phyloP scores from a whole-genome alignment of 2,329 filamentous ascomycete species.

The Pyricularia grisea region DNA sequence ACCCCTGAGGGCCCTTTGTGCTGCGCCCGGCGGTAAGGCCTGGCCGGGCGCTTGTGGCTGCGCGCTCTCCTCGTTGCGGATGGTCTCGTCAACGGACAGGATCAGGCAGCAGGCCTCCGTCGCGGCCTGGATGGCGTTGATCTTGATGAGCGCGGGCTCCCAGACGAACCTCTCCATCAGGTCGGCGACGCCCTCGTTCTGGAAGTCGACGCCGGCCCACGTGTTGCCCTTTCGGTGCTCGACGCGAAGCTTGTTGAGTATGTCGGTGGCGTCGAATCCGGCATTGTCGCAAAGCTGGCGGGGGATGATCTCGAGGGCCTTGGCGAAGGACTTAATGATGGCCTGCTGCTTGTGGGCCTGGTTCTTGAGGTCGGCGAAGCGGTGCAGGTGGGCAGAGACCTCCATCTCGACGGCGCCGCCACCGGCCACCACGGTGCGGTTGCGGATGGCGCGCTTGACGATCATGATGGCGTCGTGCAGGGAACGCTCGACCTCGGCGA shows the following conservation, averaged over 20 bases:
- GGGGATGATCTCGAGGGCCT: slow-evolving; percentile 92
- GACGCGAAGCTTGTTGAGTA: slow-evolving; percentile 89
- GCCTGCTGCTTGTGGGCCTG: slow-evolving; percentile 92
- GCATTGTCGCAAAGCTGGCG: slow-evolving; percentile 97
- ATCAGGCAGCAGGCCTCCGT: slow-evolving; percentile 95
- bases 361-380: slow-evolving; percentile 76
- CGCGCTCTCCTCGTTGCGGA: slow-evolving; percentile 92
- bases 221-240: slow-evolving; percentile 89
- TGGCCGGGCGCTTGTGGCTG: slow-evolving; percentile 72
- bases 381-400: slow-evolving; percentile 84
- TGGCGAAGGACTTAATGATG: slow-evolving; percentile 96
- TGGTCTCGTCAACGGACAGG: slow-evolving; percentile 93
- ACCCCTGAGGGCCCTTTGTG: slow-evolving; percentile 78
- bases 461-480: slow-evolving; percentile 99
- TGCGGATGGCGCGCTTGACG: slow-evolving; percentile 94
- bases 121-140: slow-evolving; percentile 93
- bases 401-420: slow-evolving; percentile 97
- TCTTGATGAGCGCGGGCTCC: slow-evolving; percentile 93
- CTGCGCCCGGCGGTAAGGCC: slow-evolving; percentile 68
- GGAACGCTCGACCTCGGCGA: slow-evolving; percentile 94
- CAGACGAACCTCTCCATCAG: slow-evolving; percentile 96
- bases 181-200: slow-evolving; percentile 79
- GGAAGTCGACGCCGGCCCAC: slow-evolving; percentile 96
- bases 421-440: slow-evolving; percentile 88
- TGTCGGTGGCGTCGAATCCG: slow-evolving; percentile 95